A percentile compares a stretch with the other conserved stretches of the same genome.
These are phyloP conservation scores for Globisporangium mamillatum DNA, from an alignment of 352 stramenopile species.

Conservation along the genomic window DNA sequence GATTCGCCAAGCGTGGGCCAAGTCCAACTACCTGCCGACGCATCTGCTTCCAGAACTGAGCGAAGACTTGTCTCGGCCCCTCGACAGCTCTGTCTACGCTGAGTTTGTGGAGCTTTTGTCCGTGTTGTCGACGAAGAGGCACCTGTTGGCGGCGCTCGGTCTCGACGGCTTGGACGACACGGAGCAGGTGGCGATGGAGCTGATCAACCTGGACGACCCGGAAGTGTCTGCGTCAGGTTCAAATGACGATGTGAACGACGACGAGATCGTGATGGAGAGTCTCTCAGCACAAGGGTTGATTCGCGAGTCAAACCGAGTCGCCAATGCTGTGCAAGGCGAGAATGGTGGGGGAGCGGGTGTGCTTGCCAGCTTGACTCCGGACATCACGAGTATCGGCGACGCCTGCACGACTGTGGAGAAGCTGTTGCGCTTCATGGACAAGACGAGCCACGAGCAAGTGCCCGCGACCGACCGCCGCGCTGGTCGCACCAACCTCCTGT, in stretches of 20 bases:
- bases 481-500: constrained; percentile 39
- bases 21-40: constrained; percentile 32
- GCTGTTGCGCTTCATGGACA: constrained; percentile 45
- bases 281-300: constrained; percentile 51
- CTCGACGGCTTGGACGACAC: constrained; percentile 26
- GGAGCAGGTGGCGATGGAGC: constrained; percentile 33
- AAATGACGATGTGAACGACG: constrained; percentile 32
- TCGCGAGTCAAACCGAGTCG: constrained; percentile 33
- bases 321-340: constrained; percentile 7
- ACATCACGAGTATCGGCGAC: constrained; percentile 35
- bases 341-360: constrained; percentile 12
- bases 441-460: constrained; percentile 20
- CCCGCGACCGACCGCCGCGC: constrained; percentile 36
- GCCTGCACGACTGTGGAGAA: constrained; percentile 37
- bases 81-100: constrained; percentile 7
- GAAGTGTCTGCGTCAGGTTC: constrained; percentile 20
- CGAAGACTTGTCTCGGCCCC: constrained; percentile 13
- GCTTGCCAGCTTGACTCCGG: constrained; percentile 18
- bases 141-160: constrained; percentile 32
- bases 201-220: constrained; percentile 41
- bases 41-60: constrained; percentile 28
- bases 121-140: constrained; percentile 21
- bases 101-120: constrained; percentile 28
- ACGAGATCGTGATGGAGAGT: constrained; percentile 63
- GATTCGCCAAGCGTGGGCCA: constrained; percentile 46